Conservation (phyloP, 2,329 filamentous ascomycete genomes). For the Xylaria sp. region DNA sequence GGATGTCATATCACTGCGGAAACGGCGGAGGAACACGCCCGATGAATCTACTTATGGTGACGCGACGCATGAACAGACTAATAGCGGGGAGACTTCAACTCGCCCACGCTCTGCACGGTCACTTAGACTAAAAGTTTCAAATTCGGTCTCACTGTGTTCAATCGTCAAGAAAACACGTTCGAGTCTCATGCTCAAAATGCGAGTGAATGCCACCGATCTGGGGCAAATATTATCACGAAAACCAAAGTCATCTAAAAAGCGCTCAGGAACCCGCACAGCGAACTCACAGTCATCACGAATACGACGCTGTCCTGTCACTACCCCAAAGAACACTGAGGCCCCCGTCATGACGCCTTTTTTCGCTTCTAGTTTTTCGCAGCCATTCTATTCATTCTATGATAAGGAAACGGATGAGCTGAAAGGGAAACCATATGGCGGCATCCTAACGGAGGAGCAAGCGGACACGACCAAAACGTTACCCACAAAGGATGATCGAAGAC, state of each 20-base stretch:
- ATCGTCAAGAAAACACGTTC: slow-evolving; percentile 55
- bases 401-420: slow-evolving; percentile 89
- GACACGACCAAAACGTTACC: slow-evolving; percentile 92
- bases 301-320: slow-evolving; percentile 44
- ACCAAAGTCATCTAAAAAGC: slow-evolving; percentile 68
- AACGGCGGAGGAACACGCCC: slow-evolving; percentile 62
- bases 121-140: slow-evolving; percentile 64
- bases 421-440: slow-evolving; percentile 94
- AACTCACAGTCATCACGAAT: slow-evolving; percentile 45
- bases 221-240: slow-evolving; percentile 68
- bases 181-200: slow-evolving; percentile 68
- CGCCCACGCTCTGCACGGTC: slow-evolving; percentile 65
- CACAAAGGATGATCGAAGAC: slow-evolving; percentile 79
- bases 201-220: slow-evolving; percentile 68
- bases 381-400: slow-evolving; percentile 89
- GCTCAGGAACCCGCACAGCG: slow-evolving; percentile 52
- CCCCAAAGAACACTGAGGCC: slow-evolving; percentile 51
- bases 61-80: slow-evolving; percentile 51
- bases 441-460: slow-evolving; percentile 87
- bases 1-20: slow-evolving; percentile 62
- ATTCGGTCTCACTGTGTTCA: slow-evolving; percentile 54
- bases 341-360: slow-evolving; percentile 68
- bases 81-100: slow-evolving; percentile 50
- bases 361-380: slow-evolving; percentile 73
- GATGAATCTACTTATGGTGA: slow-evolving; percentile 54